These are phyloP conservation scores for Colletotrichum noveboracense DNA, from an alignment of 2,329 filamentous ascomycete genomes.

Conservation along the genomic window DNA sequence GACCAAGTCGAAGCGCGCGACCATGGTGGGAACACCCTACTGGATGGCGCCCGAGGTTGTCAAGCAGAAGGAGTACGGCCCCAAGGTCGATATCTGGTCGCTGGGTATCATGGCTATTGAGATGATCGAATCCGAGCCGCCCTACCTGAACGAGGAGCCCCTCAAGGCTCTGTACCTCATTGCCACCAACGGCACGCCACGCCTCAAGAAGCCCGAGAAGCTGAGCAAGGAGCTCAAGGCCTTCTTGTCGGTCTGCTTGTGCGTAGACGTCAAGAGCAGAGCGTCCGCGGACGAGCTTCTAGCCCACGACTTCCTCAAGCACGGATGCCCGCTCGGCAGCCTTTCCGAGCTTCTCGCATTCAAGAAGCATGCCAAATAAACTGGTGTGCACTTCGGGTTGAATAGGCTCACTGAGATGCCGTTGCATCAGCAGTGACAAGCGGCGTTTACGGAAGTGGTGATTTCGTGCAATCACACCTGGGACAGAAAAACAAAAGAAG, in stretches of 20 bases:
- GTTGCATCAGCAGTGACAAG: not conserved
- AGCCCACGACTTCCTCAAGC: constrained; percentile 91
- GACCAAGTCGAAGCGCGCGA: constrained; percentile 94
- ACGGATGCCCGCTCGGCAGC: constrained; percentile 83
- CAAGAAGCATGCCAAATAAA: constrained; percentile 73
- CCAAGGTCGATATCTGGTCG: constrained; percentile 99
- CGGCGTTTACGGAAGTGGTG: not conserved
- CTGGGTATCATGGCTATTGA: constrained; percentile 99
- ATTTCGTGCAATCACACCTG: not conserved
- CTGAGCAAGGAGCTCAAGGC: constrained; percentile 97
- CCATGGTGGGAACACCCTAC: constrained; percentile 99
- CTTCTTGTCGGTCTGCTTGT: constrained; percentile 94
- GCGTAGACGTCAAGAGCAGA: constrained; percentile 93
- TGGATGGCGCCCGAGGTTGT: constrained; percentile 99
- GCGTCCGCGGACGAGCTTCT: constrained; percentile 91
- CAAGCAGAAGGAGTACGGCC: constrained; percentile 98
- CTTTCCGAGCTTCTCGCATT: constrained; percentile 88
- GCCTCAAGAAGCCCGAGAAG: constrained; percentile 98
- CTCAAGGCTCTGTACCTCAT: constrained; percentile 97
- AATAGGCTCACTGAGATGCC: not conserved
- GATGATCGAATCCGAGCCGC: constrained; percentile 98
- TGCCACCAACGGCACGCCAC: constrained; percentile 94
- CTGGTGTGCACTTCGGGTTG: not conserved
- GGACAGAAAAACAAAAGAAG: not conserved
- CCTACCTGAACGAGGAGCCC: constrained; percentile 97